These are phyloP conservation scores for Claviceps maximensis DNA, from an alignment of 2,329 filamentous ascomycete species.

Conservation along the genomic window DNA sequence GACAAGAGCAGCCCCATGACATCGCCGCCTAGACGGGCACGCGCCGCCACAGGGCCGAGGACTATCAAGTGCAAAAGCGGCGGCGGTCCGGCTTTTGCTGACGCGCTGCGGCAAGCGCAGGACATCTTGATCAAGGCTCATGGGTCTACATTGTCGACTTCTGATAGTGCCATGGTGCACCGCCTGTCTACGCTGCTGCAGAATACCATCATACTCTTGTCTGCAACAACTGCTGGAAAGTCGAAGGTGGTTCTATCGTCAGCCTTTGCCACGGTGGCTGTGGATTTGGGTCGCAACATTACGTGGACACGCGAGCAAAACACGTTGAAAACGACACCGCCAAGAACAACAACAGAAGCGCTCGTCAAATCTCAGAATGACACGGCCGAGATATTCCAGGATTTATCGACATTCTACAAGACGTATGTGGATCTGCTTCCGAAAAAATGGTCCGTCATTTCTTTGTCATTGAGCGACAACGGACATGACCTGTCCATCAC, in stretches of 20 bases:
- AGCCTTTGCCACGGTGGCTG: conserved; percentile 46
- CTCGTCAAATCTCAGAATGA: conserved; percentile 23
- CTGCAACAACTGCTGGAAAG: conserved; percentile 41
- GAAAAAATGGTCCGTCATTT: conserved; percentile 69
- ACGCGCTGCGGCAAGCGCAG: conserved; percentile 50
- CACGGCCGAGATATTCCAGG: conserved; percentile 25
- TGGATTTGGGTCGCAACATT: conserved; percentile 58
- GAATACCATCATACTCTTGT: conserved; percentile 51
- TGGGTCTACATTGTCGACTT: conserved; percentile 36
- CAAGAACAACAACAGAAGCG: not conserved
- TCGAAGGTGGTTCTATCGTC: conserved; percentile 34
- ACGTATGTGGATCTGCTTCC: conserved; percentile 82
- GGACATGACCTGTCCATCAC: conserved; percentile 77
- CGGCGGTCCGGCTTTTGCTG: conserved; percentile 33
- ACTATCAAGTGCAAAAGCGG: conserved; percentile 16
- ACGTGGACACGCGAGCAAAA: conserved; percentile 53
- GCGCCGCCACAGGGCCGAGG: conserved; percentile 13
- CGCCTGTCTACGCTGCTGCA: conserved; percentile 50
- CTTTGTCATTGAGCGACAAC: conserved; percentile 70
- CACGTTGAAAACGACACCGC: conserved; percentile 21
- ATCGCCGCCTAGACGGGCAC: conserved; percentile 22
- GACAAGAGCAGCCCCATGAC: conserved; percentile 24
- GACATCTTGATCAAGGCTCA: conserved; percentile 53
- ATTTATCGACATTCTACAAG: conserved; percentile 55
- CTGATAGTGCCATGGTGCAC: conserved; percentile 48